A percentile compares a stretch with the other conserved stretches of the same genome.
These are phyloP conservation scores for Talaromyces stipitatus DNA, from an alignment of 495 filamentous ascomycete genomes.

Conservation along the genomic window DNA sequence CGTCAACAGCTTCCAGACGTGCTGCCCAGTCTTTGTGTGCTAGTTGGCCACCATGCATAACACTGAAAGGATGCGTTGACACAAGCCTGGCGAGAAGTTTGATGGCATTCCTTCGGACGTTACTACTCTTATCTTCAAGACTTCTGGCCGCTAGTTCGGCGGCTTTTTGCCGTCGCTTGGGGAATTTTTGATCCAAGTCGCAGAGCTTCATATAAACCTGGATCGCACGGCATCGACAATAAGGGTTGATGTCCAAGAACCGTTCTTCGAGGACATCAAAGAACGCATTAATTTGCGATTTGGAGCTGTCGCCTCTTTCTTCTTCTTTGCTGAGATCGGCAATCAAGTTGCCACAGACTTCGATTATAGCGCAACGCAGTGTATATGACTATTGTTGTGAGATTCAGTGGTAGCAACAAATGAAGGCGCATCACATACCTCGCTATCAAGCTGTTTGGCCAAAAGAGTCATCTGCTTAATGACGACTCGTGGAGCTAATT, in stretches of 20 bases:
- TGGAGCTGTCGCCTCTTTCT: conserved; percentile 82
- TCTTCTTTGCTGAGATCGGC: conserved; percentile 83
- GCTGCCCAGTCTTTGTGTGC: conserved; percentile 76
- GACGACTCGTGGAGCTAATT: conserved; percentile 81
- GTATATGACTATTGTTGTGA: conserved; percentile 81
- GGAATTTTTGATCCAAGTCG: conserved; percentile 89
- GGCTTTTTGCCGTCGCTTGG: conserved; percentile 78
- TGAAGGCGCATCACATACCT: conserved; percentile 45
- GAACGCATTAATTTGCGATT: conserved; percentile 90
- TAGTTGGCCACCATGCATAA: conserved; percentile 83
- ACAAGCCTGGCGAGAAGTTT: conserved; percentile 82
- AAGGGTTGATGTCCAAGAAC: conserved; percentile 94
- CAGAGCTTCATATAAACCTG: conserved; percentile 91
- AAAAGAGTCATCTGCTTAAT: conserved; percentile 96
- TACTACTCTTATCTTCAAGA: conserved; percentile 95
- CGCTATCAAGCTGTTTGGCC: conserved; percentile 89
- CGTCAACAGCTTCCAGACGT: conserved; percentile 70
- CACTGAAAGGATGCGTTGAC: conserved; percentile 86
- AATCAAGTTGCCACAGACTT: conserved; percentile 98
- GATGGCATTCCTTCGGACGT: conserved; percentile 91
- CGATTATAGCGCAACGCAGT: conserved; percentile 85
- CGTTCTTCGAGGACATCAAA: conserved; percentile 95
- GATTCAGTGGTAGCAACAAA: background rate
- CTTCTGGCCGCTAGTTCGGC: conserved; percentile 81
- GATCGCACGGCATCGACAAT: conserved; percentile 84